Percentiles rank a stretch among this genome's conserved stretches.
Evolutionary conservation across 495 filamentous ascomycete genomes (phyloP).

Genomic region (Talaromyces thailandensis): DNA sequence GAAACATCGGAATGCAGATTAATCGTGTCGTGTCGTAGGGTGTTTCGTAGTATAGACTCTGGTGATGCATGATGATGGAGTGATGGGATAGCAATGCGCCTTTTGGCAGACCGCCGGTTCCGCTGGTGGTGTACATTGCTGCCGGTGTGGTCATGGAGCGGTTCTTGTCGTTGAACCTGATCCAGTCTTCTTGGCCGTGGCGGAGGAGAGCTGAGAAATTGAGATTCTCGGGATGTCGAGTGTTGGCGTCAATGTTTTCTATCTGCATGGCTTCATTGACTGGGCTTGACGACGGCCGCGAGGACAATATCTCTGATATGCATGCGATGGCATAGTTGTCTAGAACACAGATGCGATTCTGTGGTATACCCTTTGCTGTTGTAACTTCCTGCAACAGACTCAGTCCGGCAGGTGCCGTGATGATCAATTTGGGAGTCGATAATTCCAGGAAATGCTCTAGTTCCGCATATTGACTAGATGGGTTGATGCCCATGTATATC

Average conservation of each 20-base stretch:
- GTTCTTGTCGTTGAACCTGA: constrained; percentile 37
- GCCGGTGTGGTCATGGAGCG: constrained; percentile 39
- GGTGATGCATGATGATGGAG: constrained; percentile 44
- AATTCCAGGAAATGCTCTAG: constrained; percentile 22
- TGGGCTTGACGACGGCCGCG: neutral
- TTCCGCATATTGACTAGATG: constrained; percentile 22
- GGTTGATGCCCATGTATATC: constrained; percentile 30
- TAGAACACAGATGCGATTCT: constrained; percentile 41
- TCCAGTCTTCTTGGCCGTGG: constrained; percentile 45
- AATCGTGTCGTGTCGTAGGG: constrained; percentile 39
- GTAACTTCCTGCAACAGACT: constrained; percentile 34
- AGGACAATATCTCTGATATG: neutral
- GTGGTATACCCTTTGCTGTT: constrained; percentile 31
- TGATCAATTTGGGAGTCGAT: constrained; percentile 23
- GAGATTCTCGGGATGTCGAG: constrained; percentile 14
- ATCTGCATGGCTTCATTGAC: neutral
- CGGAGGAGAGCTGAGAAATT: constrained; percentile 35
- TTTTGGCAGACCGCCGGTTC: constrained; percentile 52
- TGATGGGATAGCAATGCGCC: constrained; percentile 45
- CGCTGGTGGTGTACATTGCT: constrained; percentile 46
- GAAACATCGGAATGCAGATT: constrained; percentile 58
- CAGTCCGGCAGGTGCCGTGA: constrained; percentile 35
- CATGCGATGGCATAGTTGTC: constrained; percentile 19
- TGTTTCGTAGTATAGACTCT: constrained; percentile 36
- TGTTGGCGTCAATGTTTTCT: neutral